Conservation (phyloP, 768 basidiomycete genomes). For the Cystoderma amianthinum region DNA sequence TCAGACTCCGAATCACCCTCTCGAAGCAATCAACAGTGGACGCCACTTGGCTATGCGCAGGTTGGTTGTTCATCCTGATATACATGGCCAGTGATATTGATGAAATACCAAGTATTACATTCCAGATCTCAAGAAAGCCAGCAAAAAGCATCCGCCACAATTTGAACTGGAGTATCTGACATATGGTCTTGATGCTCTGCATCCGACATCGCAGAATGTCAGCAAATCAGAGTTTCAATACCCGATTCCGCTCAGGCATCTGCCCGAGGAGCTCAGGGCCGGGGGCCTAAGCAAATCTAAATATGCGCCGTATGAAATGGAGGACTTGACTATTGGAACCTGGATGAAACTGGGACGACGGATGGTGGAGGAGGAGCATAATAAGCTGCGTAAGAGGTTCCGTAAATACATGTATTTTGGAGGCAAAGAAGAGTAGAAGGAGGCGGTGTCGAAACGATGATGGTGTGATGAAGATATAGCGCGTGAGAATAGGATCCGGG, state of each 20-base stretch:
- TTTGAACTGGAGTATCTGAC: conserved; percentile 82
- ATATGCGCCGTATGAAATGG: conserved; percentile 66
- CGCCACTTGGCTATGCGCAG: conserved; percentile 82
- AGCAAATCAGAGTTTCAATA: conserved; percentile 24
- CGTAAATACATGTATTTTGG: conserved; percentile 70
- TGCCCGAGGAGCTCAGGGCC: conserved; percentile 43
- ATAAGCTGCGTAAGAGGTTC: conserved; percentile 58
- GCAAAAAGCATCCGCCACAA: conserved; percentile 42
- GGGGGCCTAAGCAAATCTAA: conserved; percentile 31
- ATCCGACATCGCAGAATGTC: conserved; percentile 21
- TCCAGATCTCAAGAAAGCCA: conserved; percentile 43
- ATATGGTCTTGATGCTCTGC: conserved; percentile 35
- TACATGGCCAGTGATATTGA: conserved; percentile 5
- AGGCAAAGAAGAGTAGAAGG: conserved; percentile 18
- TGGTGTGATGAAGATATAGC: background rate
- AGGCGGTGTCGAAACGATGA: background rate
- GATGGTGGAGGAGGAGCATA: conserved; percentile 45
- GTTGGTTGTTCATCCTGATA: conserved; percentile 31
- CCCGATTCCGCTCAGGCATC: conserved; percentile 48
- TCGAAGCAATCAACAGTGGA: conserved; percentile 59
- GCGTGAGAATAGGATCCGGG: background rate
- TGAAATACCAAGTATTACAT: conserved; percentile 50
- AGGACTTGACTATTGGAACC: conserved; percentile 70
- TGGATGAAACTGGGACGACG: conserved; percentile 65
- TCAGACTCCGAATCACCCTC: conserved; percentile 65